Conservation (phyloP, 2,329 filamentous ascomycete species). For the Claviceps pusilla region DNA sequence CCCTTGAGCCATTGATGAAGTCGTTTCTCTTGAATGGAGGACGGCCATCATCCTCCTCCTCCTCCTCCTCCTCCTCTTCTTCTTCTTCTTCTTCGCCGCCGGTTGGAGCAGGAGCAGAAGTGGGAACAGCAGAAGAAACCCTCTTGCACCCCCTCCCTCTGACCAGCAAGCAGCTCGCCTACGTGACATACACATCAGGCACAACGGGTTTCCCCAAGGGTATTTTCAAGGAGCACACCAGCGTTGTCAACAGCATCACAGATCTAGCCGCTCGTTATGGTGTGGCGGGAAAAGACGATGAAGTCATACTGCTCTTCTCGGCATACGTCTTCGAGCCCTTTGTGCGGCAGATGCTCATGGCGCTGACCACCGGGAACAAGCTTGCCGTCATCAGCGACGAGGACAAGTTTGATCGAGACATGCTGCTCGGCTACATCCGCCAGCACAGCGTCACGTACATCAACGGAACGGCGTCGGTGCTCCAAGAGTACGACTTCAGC, state of each 20-base stretch:
- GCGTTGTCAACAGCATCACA: slow-evolving; percentile 3
- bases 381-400: slow-evolving; percentile 1
- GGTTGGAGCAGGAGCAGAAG: too few relatives aligned
- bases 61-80: too few relatives aligned
- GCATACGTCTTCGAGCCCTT: slow-evolving; percentile 2
- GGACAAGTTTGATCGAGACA: neutral
- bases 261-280: neutral
- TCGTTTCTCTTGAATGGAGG: neutral
- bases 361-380: neutral
- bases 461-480: slow-evolving; percentile 1
- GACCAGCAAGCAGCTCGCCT: slow-evolving; percentile 11
- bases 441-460: slow-evolving; percentile 1
- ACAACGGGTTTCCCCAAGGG: slow-evolving; percentile 35
- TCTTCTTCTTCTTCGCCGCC: neutral
- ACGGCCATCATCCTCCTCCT: neutral
- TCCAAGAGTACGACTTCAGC: slow-evolving; percentile 1
- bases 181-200: slow-evolving; percentile 30
- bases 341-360: slow-evolving; percentile 2
- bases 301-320: slow-evolving; percentile 4
- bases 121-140: too few relatives aligned
- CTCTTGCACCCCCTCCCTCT: neutral
- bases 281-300: neutral
- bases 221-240: slow-evolving; percentile 14
- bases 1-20: neutral
- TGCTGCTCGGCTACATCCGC: neutral